Percentiles rank a stretch among this genome's conserved stretches.
These are phyloP conservation scores for Sarocladium strictum DNA, from an alignment of 2,329 filamentous ascomycete species.

Conservation along the genomic window DNA sequence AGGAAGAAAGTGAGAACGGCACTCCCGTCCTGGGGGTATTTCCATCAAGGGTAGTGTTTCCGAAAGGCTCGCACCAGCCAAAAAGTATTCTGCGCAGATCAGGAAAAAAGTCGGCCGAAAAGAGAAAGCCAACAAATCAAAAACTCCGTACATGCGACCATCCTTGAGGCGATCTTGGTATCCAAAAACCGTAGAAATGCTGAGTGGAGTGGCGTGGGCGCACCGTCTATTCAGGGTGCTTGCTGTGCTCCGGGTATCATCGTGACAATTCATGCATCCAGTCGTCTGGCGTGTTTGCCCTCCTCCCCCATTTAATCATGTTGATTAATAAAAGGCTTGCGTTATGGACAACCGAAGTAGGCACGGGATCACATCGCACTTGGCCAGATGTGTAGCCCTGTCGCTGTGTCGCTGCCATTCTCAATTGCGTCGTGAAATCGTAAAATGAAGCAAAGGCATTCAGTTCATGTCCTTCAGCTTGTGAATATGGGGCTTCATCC, in stretches of 20 bases:
- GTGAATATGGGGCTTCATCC: constrained; percentile 33
- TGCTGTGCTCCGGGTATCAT: constrained; percentile 37
- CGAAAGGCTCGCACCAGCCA: too few relatives aligned
- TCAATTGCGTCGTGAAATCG: not conserved
- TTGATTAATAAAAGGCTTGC: too few relatives aligned
- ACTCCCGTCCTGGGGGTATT: not conserved
- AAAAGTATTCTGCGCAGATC: too few relatives aligned
- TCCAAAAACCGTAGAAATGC: constrained; percentile 15
- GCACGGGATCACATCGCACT: too few relatives aligned
- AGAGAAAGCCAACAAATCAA: constrained; percentile 9
- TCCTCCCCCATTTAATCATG: constrained; percentile 10
- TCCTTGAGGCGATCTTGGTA: constrained; percentile 15
- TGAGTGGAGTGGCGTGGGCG: constrained; percentile 31
- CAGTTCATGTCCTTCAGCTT: constrained; percentile 8
- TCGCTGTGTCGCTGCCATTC: too few relatives aligned
- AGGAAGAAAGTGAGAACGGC: not conserved
- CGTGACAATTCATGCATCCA: constrained; percentile 18
- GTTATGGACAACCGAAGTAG: too few relatives aligned
- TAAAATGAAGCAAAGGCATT: constrained; percentile 11
- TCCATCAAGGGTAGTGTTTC: not conserved
- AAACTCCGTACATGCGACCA: constrained; percentile 26
- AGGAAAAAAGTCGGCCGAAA: not conserved
- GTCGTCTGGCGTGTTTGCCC: constrained; percentile 4
- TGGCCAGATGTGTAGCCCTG: too few relatives aligned
- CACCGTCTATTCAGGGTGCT: constrained; percentile 19